Evolutionary conservation across 2,329 filamentous ascomycete species (phyloP), one percentile per base, ranked within the genome.

Genomic region (Alternaria gaisen): DNA sequence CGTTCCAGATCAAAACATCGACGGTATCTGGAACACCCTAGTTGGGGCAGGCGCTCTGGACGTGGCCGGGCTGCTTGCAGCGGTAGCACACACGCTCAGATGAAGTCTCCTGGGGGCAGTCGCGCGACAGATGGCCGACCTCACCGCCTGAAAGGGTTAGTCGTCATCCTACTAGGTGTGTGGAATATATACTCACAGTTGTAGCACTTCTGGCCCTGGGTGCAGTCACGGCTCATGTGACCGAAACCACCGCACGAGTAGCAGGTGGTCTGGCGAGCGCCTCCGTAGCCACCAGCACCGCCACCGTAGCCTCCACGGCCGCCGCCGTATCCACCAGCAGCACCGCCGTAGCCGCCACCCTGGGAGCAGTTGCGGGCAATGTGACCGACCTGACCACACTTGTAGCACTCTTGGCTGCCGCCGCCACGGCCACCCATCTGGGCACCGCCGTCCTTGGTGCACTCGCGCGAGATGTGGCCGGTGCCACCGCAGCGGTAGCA

Each of bases 121-220:
- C 95, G 69, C 94, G 91, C 69, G 92, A 96, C 80, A 97, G 89
- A 83, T 98, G 94, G 65, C 95, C 94, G 72, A 94, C 91, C 85
- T 97, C 93, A 73, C 88, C 88, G 74, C 87, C 87, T 88, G 66
- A 20, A 36, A 55, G 52, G 11, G 60, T 78, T 67, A 80, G 75
- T 46, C 52, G 18, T 26, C 48, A 65, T 51, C 52, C 56, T n/a
- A 14, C 11, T 47, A 20, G 9, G 28, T 38, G 41, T 61, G 8
- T 42, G 14, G 28, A 38, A 38, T 5, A 6, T 40, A 38, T 18
- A 78, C 86, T 78, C 78, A 89, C 95, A 98, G 89, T 97, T 97
- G 90, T 98, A 99, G 90, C 95, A 99, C 87, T 98, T 98, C 86
- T 96, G 94, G 76, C 95, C 95, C 82, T 98, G 96, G 74, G 94